A percentile compares a stretch with the other conserved stretches of the same genome.
These are phyloP conservation scores for Fusarium newnesense DNA, from an alignment of 2,329 filamentous ascomycete species.

Conservation along the genomic window DNA sequence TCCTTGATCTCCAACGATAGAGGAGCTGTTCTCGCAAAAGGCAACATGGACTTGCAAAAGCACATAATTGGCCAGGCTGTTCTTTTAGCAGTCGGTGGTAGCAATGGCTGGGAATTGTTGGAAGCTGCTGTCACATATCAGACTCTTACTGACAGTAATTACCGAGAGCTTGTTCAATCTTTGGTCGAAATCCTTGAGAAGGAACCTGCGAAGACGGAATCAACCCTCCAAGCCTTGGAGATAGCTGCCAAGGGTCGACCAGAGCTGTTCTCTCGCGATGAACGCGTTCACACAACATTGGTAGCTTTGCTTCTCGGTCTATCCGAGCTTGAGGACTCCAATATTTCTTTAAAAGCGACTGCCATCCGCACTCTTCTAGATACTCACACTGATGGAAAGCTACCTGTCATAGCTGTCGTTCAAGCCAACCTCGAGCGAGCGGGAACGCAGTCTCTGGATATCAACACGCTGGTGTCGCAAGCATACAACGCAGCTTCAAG, in stretches of 20 bases:
- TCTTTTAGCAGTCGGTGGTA: slow-evolving; percentile 49
- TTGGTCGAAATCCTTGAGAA: slow-evolving; percentile 48
- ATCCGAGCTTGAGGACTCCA: slow-evolving; percentile 58
- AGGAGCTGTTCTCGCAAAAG: slow-evolving; percentile 52
- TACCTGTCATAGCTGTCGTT: slow-evolving; percentile 62
- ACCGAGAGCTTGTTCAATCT: slow-evolving; percentile 48
- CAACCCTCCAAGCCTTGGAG: slow-evolving; percentile 58
- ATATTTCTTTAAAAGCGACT: slow-evolving; percentile 53
- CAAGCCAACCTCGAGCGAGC: slow-evolving; percentile 65
- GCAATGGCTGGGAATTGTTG: slow-evolving; percentile 57
- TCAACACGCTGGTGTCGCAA: slow-evolving; percentile 64
- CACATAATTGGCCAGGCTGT: slow-evolving; percentile 56
- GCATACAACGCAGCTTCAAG: slow-evolving; percentile 49
- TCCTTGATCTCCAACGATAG: slow-evolving; percentile 59
- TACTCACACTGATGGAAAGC: slow-evolving; percentile 52
- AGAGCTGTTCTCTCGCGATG: slow-evolving; percentile 56
- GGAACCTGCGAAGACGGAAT: slow-evolving; percentile 42
- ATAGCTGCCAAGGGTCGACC: slow-evolving; percentile 59
- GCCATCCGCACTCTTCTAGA: slow-evolving; percentile 60
- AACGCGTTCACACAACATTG: slow-evolving; percentile 59
- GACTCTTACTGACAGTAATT: slow-evolving; percentile 50
- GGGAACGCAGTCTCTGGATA: slow-evolving; percentile 59
- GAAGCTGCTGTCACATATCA: slow-evolving; percentile 58
- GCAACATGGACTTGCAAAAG: slow-evolving; percentile 56
- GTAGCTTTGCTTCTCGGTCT: slow-evolving; percentile 64